These are phyloP conservation scores for Gyromitra esculenta DNA, from an alignment of 2,329 filamentous ascomycete genomes.

Conservation along the genomic window DNA sequence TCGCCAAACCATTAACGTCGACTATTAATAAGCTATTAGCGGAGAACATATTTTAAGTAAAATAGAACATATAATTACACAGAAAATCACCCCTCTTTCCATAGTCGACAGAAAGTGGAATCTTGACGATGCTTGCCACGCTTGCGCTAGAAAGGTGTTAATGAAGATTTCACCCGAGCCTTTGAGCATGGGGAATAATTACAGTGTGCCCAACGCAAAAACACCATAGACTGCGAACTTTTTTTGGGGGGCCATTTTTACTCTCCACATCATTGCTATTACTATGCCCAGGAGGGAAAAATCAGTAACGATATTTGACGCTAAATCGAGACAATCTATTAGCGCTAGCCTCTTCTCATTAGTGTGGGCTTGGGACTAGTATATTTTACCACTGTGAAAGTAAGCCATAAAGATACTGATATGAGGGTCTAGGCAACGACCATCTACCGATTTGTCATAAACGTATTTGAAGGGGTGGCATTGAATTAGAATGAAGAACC, in stretches of 20 bases:
- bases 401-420: constrained; percentile 12
- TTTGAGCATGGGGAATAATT: neutral
- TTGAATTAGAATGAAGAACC: constrained; percentile 12
- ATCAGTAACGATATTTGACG: constrained; percentile 10
- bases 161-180: neutral
- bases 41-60: neutral
- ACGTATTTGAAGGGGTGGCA: constrained; percentile 12
- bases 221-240: constrained; percentile 22
- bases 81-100: constrained; percentile 19
- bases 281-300: constrained; percentile 14
- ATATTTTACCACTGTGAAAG: constrained; percentile 5
- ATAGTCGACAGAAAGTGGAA: constrained; percentile 17
- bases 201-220: constrained; percentile 29
- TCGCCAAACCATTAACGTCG: constrained; percentile 9
- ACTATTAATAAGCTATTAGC: neutral
- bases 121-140: constrained; percentile 25
- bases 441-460: constrained; percentile 6
- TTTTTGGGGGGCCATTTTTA: constrained; percentile 1
- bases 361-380: neutral
- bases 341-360: neutral
- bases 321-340: neutral
- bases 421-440: constrained; percentile 1
- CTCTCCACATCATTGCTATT: constrained; percentile 24
- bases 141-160: constrained; percentile 17
- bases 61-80: constrained; percentile 9